Evolutionary conservation across 805 yeast species (phyloP), one percentile per base, ranked within the genome.

Genomic region (Blastobotrys parvus): DNA sequence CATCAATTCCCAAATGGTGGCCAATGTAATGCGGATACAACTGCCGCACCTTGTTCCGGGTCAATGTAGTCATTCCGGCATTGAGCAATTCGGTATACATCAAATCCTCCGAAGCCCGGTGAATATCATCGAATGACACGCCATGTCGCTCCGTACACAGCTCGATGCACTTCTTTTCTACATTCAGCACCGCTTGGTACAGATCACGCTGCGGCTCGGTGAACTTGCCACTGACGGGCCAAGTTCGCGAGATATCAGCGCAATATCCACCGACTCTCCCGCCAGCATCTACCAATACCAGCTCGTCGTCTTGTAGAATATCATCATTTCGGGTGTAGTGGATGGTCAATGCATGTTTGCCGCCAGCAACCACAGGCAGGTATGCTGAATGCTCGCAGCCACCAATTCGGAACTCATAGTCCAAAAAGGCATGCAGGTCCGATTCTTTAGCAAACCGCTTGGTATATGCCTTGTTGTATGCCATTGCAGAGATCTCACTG

Each of bases 341-440:
- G 46, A 92, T 90, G 32, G 90, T 84, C 32, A 92, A 65, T 0
- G 97, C 87, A 60, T 92, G 89, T 22, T 74, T 65, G 1, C 98
- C 98, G 27, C 95, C 82, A 3, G 97, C 99, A 3, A 92, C 94
- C 7, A 92, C 99, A 0, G 99, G 97, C 17, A 89, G 76, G 59
- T 92, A 92, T 0, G 97, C 97, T 32, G 82, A 75, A 48, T 76
- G 76, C 50, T 86, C 94, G 62, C 97, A 88, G 1, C 98, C 98
- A 21, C 90, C 88, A 33, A 77, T 70, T 10, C 82, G 75, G 60
- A 92, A 90, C 54, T 80, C 73, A 60, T 85, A 85, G 49, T 90
- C 95, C 45, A 92, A 65, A 57, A 70, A 88, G 7, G 94, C 76
- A 17, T 84, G 83, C 30, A 92, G 68, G 2, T 87, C 80, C 57